A percentile compares a stretch with the other conserved stretches of the same genome.
phyloP scores from a whole-genome alignment of 352 stramenopile species.

The Pythium rhizo-oryzae region DNA sequence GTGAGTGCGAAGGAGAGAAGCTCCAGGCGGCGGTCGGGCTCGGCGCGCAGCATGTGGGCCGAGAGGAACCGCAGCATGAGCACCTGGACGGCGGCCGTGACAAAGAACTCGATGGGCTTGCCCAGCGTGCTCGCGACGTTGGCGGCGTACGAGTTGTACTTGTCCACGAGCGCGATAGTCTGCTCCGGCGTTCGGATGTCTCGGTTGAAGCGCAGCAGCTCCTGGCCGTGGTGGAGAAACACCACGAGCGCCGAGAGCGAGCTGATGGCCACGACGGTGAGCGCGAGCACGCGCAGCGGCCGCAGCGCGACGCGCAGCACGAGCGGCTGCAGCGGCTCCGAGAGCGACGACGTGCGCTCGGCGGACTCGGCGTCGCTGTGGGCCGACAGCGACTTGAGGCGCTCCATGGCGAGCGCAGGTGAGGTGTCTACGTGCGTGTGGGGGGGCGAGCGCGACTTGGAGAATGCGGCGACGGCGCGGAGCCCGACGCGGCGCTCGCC shows the following conservation, averaged over 20 bases:
- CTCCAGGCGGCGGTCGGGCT: not conserved
- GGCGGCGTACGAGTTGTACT: conserved; percentile 23
- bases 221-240: conserved; percentile 4
- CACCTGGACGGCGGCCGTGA: conserved; percentile 11
- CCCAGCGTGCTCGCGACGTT: conserved; percentile 11
- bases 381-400: not conserved
- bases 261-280: conserved; percentile 4
- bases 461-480: too few relatives aligned
- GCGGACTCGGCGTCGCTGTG: not conserved
- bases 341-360: not conserved
- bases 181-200: not conserved
- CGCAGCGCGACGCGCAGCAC: conserved; percentile 14
- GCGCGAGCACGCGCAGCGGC: not conserved
- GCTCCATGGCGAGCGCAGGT: not conserved
- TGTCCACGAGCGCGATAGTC: not conserved
- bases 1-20: not conserved
- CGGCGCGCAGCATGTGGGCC: not conserved
- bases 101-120: conserved; percentile 19
- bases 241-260: not conserved
- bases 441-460: too few relatives aligned
- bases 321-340: not conserved
- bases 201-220: not conserved
- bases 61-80: conserved; percentile 19
- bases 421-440: not conserved
- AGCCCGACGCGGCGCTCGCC: too few relatives aligned